These are phyloP conservation scores for Nematocida sp. DNA, from an alignment of 371 early-diverging fungal genomes.

Conservation along the genomic window DNA sequence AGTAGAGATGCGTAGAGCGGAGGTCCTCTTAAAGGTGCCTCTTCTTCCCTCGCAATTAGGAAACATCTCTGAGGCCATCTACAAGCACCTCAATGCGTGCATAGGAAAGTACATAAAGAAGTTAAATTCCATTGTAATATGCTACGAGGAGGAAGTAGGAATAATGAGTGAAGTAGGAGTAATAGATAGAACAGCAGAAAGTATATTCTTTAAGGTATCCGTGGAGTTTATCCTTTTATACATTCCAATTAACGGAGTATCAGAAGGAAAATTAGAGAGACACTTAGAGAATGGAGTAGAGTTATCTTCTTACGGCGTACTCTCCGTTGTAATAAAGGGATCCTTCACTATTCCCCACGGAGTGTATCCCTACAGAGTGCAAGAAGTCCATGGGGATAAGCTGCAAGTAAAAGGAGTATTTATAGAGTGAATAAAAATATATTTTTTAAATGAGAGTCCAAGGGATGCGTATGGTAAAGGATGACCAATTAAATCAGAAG, in stretches of 20 bases:
- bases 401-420: not conserved
- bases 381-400: not conserved
- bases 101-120: slow-evolving; percentile 34
- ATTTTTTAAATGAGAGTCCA: slow-evolving; percentile 28
- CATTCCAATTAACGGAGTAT: not conserved
- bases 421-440: slow-evolving; percentile 29
- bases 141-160: slow-evolving; percentile 22
- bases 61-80: slow-evolving; percentile 11
- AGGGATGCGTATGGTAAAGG: slow-evolving; percentile 18
- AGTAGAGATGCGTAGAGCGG: slow-evolving; percentile 27
- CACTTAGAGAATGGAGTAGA: too few species aligned
- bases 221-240: slow-evolving; percentile 36
- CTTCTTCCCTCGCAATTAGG: slow-evolving; percentile 4
- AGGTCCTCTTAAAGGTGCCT: slow-evolving; percentile 18
- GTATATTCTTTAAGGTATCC: slow-evolving; percentile 27
- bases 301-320: slow-evolving; percentile 2
- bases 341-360: not conserved
- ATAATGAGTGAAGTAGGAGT: slow-evolving; percentile 5
- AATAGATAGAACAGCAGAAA: slow-evolving; percentile 17
- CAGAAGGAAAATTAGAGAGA: not conserved
- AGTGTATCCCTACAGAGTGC: not conserved
- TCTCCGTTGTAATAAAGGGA: not conserved
- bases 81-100: slow-evolving; percentile 8
- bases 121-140: slow-evolving; percentile 30
- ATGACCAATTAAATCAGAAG: not conserved